These are phyloP conservation scores for Crassisporium funariophilum DNA, from an alignment of 768 basidiomycete species.

Conservation along the genomic window DNA sequence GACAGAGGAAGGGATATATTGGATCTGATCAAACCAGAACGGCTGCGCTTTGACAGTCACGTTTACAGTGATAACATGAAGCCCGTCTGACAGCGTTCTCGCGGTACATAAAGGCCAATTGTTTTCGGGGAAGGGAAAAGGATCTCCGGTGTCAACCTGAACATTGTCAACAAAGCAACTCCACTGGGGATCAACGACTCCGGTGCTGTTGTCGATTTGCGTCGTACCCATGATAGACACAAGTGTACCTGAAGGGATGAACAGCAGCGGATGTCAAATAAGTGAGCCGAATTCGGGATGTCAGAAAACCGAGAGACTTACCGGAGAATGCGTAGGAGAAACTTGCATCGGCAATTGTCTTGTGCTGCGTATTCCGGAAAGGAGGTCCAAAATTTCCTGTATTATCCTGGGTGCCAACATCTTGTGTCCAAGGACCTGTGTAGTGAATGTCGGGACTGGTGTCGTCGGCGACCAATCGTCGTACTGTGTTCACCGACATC, in stretches of 20 bases:
- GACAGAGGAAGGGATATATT: constrained; percentile 6
- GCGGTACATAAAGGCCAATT: not conserved
- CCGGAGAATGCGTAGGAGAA: constrained; percentile 7
- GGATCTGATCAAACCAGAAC: constrained; percentile 7
- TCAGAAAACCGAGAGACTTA: not conserved
- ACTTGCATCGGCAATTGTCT: constrained; percentile 1
- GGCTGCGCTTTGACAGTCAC: constrained; percentile 1
- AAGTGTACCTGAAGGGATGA: constrained; percentile 4
- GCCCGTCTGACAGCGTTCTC: not conserved
- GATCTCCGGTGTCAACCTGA: constrained; percentile 1
- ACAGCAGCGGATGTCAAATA: too few species aligned
- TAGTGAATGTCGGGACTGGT: constrained; percentile 5
- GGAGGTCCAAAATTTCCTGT: constrained; percentile 7
- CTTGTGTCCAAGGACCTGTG: constrained; percentile 3
- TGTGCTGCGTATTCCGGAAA: constrained; percentile 3
- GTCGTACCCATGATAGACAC: constrained; percentile 6
- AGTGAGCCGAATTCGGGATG: not conserved
- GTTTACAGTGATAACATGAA: constrained; percentile 4
- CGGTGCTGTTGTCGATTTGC: not conserved
- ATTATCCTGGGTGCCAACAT: constrained; percentile 8
- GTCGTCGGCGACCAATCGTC: too few species aligned
- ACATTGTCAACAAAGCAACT: constrained; percentile 3
- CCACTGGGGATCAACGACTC: constrained; percentile 2
- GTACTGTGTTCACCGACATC: too few species aligned
- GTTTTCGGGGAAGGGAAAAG: too few species aligned